Percentiles rank a stretch among this genome's conserved stretches.
Evolutionary conservation across 495 filamentous ascomycete species (phyloP).

Genomic region (Penicillium taxi): DNA sequence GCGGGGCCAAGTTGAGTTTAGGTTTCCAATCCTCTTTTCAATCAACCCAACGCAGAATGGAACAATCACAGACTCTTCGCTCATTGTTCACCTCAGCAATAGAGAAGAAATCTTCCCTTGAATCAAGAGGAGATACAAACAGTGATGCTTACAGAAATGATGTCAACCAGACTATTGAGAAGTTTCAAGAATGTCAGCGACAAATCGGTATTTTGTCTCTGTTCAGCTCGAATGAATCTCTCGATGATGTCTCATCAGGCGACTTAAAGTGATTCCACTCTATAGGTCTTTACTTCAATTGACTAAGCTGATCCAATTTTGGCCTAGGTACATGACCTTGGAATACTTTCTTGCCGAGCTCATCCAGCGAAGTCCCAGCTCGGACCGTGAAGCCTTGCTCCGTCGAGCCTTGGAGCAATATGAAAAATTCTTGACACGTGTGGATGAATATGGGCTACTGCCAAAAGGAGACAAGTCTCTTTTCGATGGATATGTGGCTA

Average conservation of each 20-base stretch:
- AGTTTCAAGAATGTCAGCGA: slow-evolving; percentile 64
- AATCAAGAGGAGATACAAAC: slow-evolving; percentile 43
- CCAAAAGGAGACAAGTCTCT: slow-evolving; percentile 58
- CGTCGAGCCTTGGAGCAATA: slow-evolving; percentile 55
- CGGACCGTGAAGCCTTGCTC: slow-evolving; percentile 57
- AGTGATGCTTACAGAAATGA: slow-evolving; percentile 57
- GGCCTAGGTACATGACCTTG: slow-evolving; percentile 56
- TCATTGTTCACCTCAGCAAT: slow-evolving; percentile 51
- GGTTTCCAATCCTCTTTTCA: slow-evolving; percentile 3
- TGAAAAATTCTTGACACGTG: slow-evolving; percentile 64
- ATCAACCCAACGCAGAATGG: slow-evolving; percentile 32
- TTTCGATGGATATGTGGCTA: slow-evolving; percentile 60
- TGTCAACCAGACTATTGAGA: slow-evolving; percentile 54
- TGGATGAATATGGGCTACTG: slow-evolving; percentile 74
- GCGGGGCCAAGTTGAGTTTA: slow-evolving; percentile 14
- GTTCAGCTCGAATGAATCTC: slow-evolving; percentile 82
- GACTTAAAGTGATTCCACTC: slow-evolving; percentile 58
- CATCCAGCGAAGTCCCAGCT: slow-evolving; percentile 44
- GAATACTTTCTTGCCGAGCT: slow-evolving; percentile 64
- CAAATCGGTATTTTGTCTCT: slow-evolving; percentile 63
- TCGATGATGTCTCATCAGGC: slow-evolving; percentile 82
- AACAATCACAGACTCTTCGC: slow-evolving; percentile 53
- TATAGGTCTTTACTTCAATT: slow-evolving; percentile 20
- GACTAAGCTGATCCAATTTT: slow-evolving; percentile 15
- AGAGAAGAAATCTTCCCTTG: slow-evolving; percentile 41